Evolutionary conservation across 306 rosid genomes (phyloP), one percentile per base, ranked within the genome.

Genomic region (Styphnolobium japonicum): DNA sequence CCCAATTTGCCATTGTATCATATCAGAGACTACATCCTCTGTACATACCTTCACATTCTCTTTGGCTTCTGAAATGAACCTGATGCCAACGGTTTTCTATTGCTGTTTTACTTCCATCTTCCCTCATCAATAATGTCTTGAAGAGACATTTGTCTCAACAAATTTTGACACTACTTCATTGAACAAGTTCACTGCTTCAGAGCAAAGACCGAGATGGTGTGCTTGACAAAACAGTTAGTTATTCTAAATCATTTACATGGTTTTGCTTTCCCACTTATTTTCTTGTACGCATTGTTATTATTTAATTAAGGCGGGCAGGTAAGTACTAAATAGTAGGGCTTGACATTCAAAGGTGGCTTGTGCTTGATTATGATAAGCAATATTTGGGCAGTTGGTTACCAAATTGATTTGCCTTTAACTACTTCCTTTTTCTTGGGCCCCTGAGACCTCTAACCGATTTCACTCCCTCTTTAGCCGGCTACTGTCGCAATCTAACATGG

Each of bases 341-440:
- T 56, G 31, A 39, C 4, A 37, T 37, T 56, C 18, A 56, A 55
- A 25, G 11, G 55, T 23, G 55, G 27, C 45, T 33, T 62, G 4
- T 55, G 29, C 23, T 7, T 7, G 15, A 31, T 36, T 10, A 36
- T 16, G 14, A 22, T 42, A 15, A 8, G 72, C 40, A 75, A 25
- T 23, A 2, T n/a, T n/a, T 15, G 58, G 56, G 64, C 3, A 76
- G 88, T 84, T 42, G 85, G 87, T 87, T 58, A 74, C 49, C 65
- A 64, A 88, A 88, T 84, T 84, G 48, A 86, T 76, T 71, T 81
- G n/a, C 60, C 67, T 45, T 81, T 34, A 88, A 73, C 83, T 15
- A 66, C 82, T 51, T 49, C 33, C 42, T 66, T 48, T 49, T 78
- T 23, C 45, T 27, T 74, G 70, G 49, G 15, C 42, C 84, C 66